phyloP scores from a whole-genome alignment of 169 alveolate species.

The Plasmodium inui region DNA sequence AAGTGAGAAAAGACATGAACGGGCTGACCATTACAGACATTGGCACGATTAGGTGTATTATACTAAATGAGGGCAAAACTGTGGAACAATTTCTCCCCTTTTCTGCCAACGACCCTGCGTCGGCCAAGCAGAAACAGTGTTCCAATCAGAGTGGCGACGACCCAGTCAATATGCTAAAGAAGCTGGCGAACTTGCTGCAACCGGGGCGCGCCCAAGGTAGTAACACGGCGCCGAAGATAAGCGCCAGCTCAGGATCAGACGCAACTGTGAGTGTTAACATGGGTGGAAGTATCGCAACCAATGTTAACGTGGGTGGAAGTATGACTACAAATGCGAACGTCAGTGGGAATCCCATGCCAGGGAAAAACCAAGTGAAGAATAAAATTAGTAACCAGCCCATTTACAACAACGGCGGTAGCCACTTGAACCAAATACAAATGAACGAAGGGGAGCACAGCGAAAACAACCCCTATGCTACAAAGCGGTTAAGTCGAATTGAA shows the following conservation, averaged over 20 bases:
- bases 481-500: slow-evolving; percentile 84
- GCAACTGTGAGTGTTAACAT: background rate
- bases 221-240: background rate
- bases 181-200: slow-evolving; percentile 43
- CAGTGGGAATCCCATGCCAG: background rate
- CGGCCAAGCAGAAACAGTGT: background rate
- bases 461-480: slow-evolving; percentile 43
- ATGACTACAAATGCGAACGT: background rate
- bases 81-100: slow-evolving; percentile 72
- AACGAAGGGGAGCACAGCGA: slow-evolving; percentile 32
- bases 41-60: slow-evolving; percentile 73
- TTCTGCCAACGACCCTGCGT: slow-evolving; percentile 62
- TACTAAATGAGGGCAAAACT: slow-evolving; percentile 62
- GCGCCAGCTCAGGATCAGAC: background rate
- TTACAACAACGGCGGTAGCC: slow-evolving; percentile 10
- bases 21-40: slow-evolving; percentile 69
- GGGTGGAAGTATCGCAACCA: background rate
- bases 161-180: slow-evolving; percentile 52
- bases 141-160: slow-evolving; percentile 5
- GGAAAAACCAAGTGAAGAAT: slow-evolving; percentile 29
- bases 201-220: background rate
- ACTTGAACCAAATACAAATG: background rate
- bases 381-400: slow-evolving; percentile 15
- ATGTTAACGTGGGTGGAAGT: background rate
- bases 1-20: slow-evolving; percentile 67